Percentiles rank a stretch among this genome's conserved stretches.
Evolutionary conservation across 495 filamentous ascomycete species (phyloP).

Genomic region (Astrothelium subdiscretum): DNA sequence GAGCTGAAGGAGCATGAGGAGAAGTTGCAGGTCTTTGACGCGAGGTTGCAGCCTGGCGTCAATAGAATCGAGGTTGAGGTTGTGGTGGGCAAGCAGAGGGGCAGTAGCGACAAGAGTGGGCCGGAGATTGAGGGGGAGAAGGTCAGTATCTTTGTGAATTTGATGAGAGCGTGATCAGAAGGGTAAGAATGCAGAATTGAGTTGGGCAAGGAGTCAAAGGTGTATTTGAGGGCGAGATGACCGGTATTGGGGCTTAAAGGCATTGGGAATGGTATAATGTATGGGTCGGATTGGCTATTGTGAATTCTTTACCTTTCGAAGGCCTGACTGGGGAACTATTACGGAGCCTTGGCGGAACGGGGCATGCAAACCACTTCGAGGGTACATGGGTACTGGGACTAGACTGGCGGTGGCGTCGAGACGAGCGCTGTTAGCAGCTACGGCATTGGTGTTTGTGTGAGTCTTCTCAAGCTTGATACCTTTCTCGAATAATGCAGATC

Average conservation of each 20-base stretch:
- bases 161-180: slow-evolving; percentile 16
- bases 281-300: neutral
- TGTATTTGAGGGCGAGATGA: too few relatives aligned
- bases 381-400: neutral
- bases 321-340: neutral
- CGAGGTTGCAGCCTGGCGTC: slow-evolving; percentile 22
- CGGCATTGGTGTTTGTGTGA: neutral
- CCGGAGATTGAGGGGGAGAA: slow-evolving; percentile 28
- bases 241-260: too few relatives aligned
- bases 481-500: neutral
- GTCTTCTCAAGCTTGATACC: neutral
- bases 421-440: neutral
- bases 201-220: too few relatives aligned
- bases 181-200: too few relatives aligned
- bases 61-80: slow-evolving; percentile 32
- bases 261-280: too few relatives aligned
- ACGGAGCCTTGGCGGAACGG: neutral
- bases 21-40: slow-evolving; percentile 28
- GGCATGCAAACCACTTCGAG: neutral
- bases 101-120: slow-evolving; percentile 8
- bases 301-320: neutral
- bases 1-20: slow-evolving; percentile 6
- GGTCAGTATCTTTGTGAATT: slow-evolving; percentile 27
- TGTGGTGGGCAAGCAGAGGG: slow-evolving; percentile 19
- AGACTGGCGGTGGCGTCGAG: neutral